Percentiles rank a stretch among this genome's conserved stretches.
Evolutionary conservation across 169 alveolate species (phyloP).

Genomic region (Plasmodium knowlesi): DNA sequence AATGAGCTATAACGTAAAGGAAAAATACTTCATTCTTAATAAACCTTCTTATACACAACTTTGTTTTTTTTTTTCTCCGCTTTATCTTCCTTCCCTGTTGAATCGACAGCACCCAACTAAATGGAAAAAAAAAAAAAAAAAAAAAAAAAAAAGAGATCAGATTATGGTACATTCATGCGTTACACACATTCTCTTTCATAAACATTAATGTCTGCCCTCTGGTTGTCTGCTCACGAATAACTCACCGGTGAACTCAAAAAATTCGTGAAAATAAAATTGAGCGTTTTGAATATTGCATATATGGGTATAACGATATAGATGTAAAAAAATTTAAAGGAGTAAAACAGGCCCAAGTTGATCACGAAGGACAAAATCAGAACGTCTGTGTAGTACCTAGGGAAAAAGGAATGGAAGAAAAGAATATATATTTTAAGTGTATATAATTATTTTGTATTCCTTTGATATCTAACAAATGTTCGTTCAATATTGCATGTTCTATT

Average conservation of each 20-base stretch:
- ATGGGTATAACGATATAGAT: constrained; percentile 60
- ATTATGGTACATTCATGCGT: background rate
- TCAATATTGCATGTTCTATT: background rate
- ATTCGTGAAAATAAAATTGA: constrained; percentile 45
- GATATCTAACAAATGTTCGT: background rate
- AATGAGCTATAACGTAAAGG: background rate
- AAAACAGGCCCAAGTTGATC: constrained; percentile 59
- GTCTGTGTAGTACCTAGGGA: constrained; percentile 55
- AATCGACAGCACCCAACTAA: constrained; percentile 6
- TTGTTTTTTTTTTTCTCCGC: constrained; percentile 49
- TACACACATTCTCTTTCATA: background rate
- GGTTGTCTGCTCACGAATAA: background rate
- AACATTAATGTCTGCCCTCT: background rate
- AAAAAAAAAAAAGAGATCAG: background rate
- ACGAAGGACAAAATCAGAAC: constrained; percentile 56
- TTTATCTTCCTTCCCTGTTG: constrained; percentile 28
- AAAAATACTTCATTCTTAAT: constrained; percentile 12
- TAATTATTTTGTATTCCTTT: background rate
- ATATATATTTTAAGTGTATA: background rate
- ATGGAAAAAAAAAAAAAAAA: background rate
- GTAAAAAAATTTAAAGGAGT: constrained; percentile 66
- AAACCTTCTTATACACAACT: constrained; percentile 63
- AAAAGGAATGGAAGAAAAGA: constrained; percentile 7
- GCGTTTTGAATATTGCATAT: constrained; percentile 39
- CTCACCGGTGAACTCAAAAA: constrained; percentile 71